phyloP scores from a whole-genome alignment of 1,139 yeast genomes.

The Kodamaea fungicola region DNA sequence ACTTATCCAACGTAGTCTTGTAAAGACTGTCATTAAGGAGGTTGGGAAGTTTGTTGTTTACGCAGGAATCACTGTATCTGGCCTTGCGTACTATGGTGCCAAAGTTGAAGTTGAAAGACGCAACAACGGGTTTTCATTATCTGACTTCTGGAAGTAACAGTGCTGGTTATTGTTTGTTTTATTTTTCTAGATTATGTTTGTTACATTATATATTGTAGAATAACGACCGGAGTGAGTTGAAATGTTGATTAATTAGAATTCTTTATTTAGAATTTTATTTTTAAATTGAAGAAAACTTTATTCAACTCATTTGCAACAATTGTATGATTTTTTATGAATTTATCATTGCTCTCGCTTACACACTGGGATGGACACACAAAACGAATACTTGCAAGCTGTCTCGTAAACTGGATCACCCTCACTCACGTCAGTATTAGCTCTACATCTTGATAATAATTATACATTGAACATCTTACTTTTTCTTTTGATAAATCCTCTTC shows the following conservation, averaged over 20 bases:
- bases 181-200: neutral
- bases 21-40: constrained; percentile 28
- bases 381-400: too few species aligned
- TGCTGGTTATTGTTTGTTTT: neutral
- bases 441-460: neutral
- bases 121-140: constrained; percentile 1
- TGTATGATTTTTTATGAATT: too few species aligned
- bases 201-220: neutral
- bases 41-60: constrained; percentile 33
- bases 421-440: neutral
- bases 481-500: constrained; percentile 12
- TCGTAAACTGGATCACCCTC: too few species aligned
- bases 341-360: too few species aligned
- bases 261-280: too few species aligned
- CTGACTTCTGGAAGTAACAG: constrained; percentile 2
- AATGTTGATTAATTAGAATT: too few species aligned
- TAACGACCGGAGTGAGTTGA: neutral
- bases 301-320: too few species aligned
- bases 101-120: constrained; percentile 10
- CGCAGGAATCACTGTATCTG: constrained; percentile 32
- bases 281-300: too few species aligned
- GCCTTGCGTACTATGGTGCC: constrained; percentile 38
- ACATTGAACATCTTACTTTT: constrained; percentile 2
- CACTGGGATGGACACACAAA: too few species aligned
- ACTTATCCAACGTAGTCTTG: constrained; percentile 5